Evolutionary conservation across 140 eudicot genomes (phyloP).

Genomic region (Bidens hawaiensis): DNA sequence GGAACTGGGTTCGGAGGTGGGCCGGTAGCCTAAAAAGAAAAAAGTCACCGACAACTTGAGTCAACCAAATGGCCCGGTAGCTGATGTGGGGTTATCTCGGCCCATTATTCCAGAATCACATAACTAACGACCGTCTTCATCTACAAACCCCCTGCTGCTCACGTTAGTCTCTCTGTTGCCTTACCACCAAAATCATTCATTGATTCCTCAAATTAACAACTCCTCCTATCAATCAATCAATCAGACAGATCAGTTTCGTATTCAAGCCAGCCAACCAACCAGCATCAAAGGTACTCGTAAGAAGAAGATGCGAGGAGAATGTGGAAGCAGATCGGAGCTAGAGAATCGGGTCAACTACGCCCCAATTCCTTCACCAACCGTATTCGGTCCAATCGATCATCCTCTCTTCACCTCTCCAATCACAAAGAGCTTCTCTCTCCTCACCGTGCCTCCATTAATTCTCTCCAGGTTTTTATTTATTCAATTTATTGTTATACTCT

Average conservation of each 20-base stretch:
- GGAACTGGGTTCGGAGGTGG: too few species aligned
- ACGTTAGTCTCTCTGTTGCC: constrained; percentile 3
- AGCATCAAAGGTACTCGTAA: constrained; percentile 21
- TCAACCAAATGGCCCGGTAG: constrained; percentile 6
- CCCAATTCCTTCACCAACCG: constrained; percentile 61
- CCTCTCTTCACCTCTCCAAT: constrained; percentile 79
- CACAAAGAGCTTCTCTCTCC: constrained; percentile 78
- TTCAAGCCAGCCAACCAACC: not conserved
- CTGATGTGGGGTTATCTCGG: not conserved
- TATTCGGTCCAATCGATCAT: constrained; percentile 47
- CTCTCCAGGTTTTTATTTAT: constrained; percentile 99
- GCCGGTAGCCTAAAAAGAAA: too few species aligned
- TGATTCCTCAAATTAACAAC: too few species aligned
- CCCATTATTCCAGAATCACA: too few species aligned
- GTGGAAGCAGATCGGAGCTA: constrained; percentile 79
- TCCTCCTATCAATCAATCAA: too few species aligned
- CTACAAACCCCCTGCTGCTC: constrained; percentile 10
- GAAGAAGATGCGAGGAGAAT: constrained; percentile 79
- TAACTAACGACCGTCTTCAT: constrained; percentile 10
- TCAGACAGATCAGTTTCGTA: constrained; percentile 3
- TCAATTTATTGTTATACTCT: too few species aligned
- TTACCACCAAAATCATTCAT: too few species aligned
- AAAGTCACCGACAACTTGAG: too few species aligned
- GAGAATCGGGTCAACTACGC: constrained; percentile 70
- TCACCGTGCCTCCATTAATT: constrained; percentile 92